Conservation (phyloP, 2,329 filamentous ascomycete species). For the Colletotrichum sp. region DNA sequence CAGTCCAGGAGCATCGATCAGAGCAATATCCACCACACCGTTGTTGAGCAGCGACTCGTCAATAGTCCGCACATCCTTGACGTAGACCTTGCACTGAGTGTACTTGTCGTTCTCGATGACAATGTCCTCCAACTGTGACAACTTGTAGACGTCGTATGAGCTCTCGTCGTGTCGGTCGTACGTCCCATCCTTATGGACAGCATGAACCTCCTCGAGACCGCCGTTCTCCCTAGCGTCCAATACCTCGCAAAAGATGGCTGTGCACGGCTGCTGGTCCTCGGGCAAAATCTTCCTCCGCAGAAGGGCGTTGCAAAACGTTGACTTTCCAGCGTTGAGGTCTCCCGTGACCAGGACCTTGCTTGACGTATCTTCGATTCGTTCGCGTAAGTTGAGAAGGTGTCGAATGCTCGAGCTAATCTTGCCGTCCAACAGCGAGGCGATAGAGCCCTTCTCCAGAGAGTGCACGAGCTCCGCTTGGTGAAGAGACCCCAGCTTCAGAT, state of each 20-base stretch:
- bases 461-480: conserved; percentile 92
- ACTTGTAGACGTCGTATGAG: conserved; percentile 86
- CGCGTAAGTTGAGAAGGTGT: conserved; percentile 83
- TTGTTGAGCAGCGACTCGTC: conserved; percentile 97
- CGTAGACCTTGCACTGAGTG: conserved; percentile 95
- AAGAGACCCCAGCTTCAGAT: conserved; percentile 86
- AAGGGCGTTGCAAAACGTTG: conserved; percentile 98
- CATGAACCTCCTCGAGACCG: conserved; percentile 93
- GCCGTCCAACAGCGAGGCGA: conserved; percentile 88
- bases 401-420: conserved; percentile 95
- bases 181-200: conserved; percentile 78
- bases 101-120: conserved; percentile 89
- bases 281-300: conserved; percentile 90
- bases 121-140: conserved; percentile 84
- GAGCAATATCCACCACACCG: conserved; percentile 94
- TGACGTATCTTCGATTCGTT: conserved; percentile 95
- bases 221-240: conserved; percentile 90
- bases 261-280: conserved; percentile 97
- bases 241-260: conserved; percentile 97
- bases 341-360: conserved; percentile 97
- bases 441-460: conserved; percentile 89
- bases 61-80: conserved; percentile 86
- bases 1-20: conserved; percentile 94
- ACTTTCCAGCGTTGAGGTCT: conserved; percentile 96
- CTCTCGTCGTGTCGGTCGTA: conserved; percentile 93